Evolutionary conservation across 1,284 basidiomycete genomes (phyloP).

Genomic region (Erythrobasidium hasegawianum): DNA sequence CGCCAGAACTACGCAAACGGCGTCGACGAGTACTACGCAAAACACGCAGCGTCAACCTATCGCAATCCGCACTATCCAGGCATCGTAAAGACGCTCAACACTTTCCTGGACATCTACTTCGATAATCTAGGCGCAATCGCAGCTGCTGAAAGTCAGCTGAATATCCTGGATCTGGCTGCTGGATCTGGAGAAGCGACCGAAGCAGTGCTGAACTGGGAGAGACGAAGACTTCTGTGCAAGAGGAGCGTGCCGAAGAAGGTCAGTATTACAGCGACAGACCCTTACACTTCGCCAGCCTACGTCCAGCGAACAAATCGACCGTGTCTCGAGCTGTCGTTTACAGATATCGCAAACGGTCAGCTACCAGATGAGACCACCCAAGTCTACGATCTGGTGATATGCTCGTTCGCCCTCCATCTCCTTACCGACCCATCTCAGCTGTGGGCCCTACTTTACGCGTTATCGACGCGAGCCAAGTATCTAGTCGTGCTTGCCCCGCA

Average conservation of each 20-base stretch:
- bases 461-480: constrained; percentile 62
- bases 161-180: constrained; percentile 56
- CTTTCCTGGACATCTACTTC: constrained; percentile 56
- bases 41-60: constrained; percentile 11
- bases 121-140: constrained; percentile 33
- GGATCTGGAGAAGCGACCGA: constrained; percentile 49
- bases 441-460: constrained; percentile 61
- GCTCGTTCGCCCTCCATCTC: constrained; percentile 69
- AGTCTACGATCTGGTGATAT: constrained; percentile 62
- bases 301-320: constrained; percentile 52
- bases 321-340: constrained; percentile 57
- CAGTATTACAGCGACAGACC: constrained; percentile 39
- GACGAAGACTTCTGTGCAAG: constrained; percentile 23
- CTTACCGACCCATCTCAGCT: constrained; percentile 61
- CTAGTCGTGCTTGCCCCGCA: constrained; percentile 66
- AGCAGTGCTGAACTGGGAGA: constrained; percentile 36
- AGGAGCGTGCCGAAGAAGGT: not conserved
- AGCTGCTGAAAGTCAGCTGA: constrained; percentile 38
- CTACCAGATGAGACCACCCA: constrained; percentile 48
- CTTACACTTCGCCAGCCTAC: constrained; percentile 40
- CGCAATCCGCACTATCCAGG: constrained; percentile 70
- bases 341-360: constrained; percentile 56
- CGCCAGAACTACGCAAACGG: constrained; percentile 64
- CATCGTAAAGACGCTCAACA: constrained; percentile 58
- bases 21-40: constrained; percentile 57